A percentile compares a stretch with the other conserved stretches of the same genome.
Conservation (phyloP, 202 grass and related monocot genomes). For the Alloteropsis angusta region DNA sequence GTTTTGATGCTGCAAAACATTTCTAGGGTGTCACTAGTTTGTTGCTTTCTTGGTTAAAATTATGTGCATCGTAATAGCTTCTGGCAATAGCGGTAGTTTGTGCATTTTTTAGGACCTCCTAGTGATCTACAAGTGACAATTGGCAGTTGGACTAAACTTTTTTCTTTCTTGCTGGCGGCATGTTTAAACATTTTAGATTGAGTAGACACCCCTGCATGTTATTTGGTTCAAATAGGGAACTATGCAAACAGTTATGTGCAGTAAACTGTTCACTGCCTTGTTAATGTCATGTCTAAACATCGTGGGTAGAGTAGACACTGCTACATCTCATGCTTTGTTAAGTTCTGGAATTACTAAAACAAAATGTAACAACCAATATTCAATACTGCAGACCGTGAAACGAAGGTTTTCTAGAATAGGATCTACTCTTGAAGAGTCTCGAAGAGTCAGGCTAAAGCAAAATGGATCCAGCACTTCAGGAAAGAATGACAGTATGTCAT, state of each 20-base stretch:
- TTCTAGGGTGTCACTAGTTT: background rate
- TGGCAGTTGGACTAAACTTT: background rate
- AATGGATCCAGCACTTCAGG: slow-evolving; percentile 7
- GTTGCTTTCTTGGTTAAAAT: background rate
- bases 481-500: slow-evolving; percentile 1
- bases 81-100: background rate
- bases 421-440: slow-evolving; percentile 20
- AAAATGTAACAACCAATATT: background rate
- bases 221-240: background rate
- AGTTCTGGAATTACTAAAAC: background rate
- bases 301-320: background rate
- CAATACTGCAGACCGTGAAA: slow-evolving; percentile 25
- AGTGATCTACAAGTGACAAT: background rate
- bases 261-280: background rate
- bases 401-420: slow-evolving; percentile 20
- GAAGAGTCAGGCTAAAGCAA: slow-evolving; percentile 35
- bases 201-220: background rate
- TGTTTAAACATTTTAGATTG: background rate
- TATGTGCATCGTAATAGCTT: background rate
- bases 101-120: background rate
- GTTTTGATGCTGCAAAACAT: background rate
- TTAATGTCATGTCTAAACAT: background rate
- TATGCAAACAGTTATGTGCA: background rate
- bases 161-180: background rate
- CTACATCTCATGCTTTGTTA: background rate